phyloP scores from a whole-genome alignment of 768 basidiomycete species.

The Galerina sulciceps region DNA sequence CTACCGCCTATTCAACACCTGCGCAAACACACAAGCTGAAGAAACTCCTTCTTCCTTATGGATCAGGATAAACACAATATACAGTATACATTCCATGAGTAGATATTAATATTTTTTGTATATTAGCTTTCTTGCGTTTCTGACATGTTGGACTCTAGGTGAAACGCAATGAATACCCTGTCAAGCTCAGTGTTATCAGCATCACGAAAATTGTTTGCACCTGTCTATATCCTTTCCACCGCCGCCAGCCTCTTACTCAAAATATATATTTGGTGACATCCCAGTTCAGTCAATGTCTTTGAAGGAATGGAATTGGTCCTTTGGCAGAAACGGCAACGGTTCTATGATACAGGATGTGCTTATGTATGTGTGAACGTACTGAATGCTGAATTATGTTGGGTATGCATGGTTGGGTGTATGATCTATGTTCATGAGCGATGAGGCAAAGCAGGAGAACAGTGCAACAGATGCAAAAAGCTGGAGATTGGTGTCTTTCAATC shows the following conservation, averaged over 20 bases:
- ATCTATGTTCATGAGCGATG: neutral
- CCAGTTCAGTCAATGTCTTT: neutral
- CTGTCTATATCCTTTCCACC: too few species aligned
- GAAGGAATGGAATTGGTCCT: neutral
- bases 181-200: neutral
- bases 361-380: neutral
- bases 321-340: neutral
- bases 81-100: neutral
- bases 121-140: too few species aligned
- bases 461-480: neutral
- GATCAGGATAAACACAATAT: slow-evolving; percentile 24
- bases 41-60: slow-evolving; percentile 72
- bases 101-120: neutral
- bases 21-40: slow-evolving; percentile 71
- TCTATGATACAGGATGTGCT: neutral
- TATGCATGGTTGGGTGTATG: neutral
- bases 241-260: too few species aligned
- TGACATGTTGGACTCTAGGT: neutral
- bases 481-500: neutral
- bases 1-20: slow-evolving; percentile 67
- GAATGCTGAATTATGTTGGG: neutral
- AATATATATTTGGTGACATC: too few species aligned
- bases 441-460: neutral
- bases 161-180: neutral
- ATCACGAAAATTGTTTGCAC: neutral